Conservation (phyloP, 768 basidiomycete species). For the Serendipita sp. region DNA sequence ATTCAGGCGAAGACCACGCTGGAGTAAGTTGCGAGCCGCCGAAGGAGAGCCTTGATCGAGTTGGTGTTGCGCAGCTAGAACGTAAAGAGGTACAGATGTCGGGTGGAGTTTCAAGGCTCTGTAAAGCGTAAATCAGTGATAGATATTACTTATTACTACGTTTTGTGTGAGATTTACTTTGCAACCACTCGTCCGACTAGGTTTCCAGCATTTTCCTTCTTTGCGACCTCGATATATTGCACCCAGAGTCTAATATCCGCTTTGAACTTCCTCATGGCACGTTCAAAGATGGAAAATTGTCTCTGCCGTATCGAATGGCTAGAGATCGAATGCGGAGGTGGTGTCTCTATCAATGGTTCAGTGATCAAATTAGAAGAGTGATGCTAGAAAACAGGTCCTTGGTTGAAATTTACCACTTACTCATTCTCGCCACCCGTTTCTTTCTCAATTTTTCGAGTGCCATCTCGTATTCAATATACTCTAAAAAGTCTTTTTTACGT, state of each 20-base stretch:
- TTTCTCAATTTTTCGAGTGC: constrained; percentile 54
- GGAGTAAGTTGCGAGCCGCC: constrained; percentile 68
- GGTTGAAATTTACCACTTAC: constrained; percentile 22
- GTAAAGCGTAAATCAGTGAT: neutral
- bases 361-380: neutral
- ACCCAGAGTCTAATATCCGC: constrained; percentile 76
- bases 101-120: constrained; percentile 85
- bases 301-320: constrained; percentile 73
- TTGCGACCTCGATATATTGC: constrained; percentile 74
- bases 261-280: constrained; percentile 78
- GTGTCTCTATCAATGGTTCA: neutral
- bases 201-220: constrained; percentile 59
- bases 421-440: constrained; percentile 55
- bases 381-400: neutral
- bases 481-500: constrained; percentile 74
- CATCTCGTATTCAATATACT: constrained; percentile 85
- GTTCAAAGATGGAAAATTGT: constrained; percentile 81
- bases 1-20: constrained; percentile 72
- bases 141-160: neutral
- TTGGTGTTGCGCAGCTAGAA: constrained; percentile 73
- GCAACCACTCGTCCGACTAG: constrained; percentile 72
- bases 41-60: constrained; percentile 53
- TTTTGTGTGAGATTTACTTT: constrained; percentile 32
- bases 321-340: constrained; percentile 44
- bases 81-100: constrained; percentile 56